Base-by-base conservation (phyloP, 78 protist genomes). In the Parvularia atlantis region DNA sequence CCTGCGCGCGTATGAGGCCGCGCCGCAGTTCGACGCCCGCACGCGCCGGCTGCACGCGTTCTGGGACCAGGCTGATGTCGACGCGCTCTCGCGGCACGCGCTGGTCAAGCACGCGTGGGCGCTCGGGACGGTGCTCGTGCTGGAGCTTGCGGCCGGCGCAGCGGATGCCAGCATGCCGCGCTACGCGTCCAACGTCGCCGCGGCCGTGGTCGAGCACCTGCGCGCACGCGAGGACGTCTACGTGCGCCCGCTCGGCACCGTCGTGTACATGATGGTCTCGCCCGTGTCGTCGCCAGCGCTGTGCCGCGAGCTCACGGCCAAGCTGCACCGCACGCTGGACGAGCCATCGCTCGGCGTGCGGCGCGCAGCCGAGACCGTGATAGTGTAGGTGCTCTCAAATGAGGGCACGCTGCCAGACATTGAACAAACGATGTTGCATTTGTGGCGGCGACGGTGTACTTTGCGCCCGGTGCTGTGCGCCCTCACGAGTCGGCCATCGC, bases 191-290 rank as follows among this genome's bases (percentile, higher is more conserved):
- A n/a, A n/a, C n/a, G n/a, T n/a, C n/a, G n/a, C n/a, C 36, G 19
- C 7, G 19, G 33, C 63, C 35, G 28, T 57, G 9, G 2, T 4
- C 36, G 24, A 2, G 39, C 13, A 57, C 43, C 13, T 13, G 28
- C 33, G 3, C 26, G 35, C 17, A 11, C 28, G 36, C 39, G 16
- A 2, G 28, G 4, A 5, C 63, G 70, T 73, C 37, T 62, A 19
- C 17, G 77, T 69, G 24, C 46, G 77, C 3, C 69, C 77, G 36
- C 57, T 73, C 19, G 77, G 77, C 60, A 62, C 44, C 33, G 77
- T 73, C 14, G 69, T 73, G 41, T 73, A 73, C 30, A 1, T 59
- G 22, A 73, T 62, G 68, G 30, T 14, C 28, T 24, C 67, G 48
- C 76, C 76, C 36, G n/a, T n/a, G n/a, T n/a, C n/a, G n/a, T n/a